These are phyloP conservation scores for Silene latifolia DNA, from an alignment of 148 eudicot species.

Conservation along the genomic window DNA sequence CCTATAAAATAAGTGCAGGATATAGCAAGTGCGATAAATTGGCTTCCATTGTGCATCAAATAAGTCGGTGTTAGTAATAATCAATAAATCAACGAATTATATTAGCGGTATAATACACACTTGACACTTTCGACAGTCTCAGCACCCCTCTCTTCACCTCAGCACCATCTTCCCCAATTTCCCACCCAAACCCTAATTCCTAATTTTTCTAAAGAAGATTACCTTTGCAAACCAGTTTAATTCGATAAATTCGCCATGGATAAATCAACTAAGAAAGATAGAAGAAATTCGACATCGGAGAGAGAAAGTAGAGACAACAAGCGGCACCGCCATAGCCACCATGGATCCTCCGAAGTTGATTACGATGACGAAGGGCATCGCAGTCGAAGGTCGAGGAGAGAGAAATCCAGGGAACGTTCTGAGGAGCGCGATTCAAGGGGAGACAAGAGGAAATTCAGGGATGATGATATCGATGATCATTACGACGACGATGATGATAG, in stretches of 20 bases:
- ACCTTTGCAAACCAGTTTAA: too few species aligned
- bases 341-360: conserved; percentile 9
- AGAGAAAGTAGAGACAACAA: conserved; percentile 29
- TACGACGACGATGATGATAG: conserved; percentile 30
- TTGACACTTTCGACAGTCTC: too few species aligned
- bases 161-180: too few species aligned
- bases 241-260: conserved; percentile 24
- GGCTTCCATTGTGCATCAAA: too few species aligned
- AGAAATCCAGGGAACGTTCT: conserved; percentile 17
- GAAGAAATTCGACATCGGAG: conserved; percentile 34
- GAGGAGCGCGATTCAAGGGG: conserved; percentile 30
- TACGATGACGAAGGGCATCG: conserved; percentile 18
- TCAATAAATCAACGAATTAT: too few species aligned
- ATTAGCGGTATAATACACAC: too few species aligned
- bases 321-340: conserved; percentile 26
- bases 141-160: too few species aligned
- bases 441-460: conserved; percentile 43
- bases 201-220: too few species aligned
- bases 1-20: too few species aligned
- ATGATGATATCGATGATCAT: conserved; percentile 17
- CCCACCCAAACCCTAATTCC: too few species aligned
- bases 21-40: too few species aligned
- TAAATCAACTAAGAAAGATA: conserved; percentile 36
- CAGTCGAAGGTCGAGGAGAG: conserved; percentile 18
- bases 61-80: too few species aligned